Conservation (phyloP, 2,329 filamentous ascomycete genomes). For the Fusarium sp. region DNA sequence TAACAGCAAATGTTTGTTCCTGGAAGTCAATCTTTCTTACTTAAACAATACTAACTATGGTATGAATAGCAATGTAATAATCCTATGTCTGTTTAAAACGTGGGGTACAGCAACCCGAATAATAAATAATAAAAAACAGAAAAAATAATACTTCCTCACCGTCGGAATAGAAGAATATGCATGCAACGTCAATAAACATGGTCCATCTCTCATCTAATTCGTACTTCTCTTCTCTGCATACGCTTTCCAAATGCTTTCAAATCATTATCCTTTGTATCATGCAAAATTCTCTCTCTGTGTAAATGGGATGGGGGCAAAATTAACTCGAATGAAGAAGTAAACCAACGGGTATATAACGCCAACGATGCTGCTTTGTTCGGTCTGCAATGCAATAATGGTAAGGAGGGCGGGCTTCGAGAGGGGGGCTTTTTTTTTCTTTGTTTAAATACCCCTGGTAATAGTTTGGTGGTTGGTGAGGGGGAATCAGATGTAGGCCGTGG, state of each 20-base stretch:
- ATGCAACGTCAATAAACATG: slow-evolving; percentile 26
- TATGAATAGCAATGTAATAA: slow-evolving; percentile 35
- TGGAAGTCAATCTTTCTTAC: slow-evolving; percentile 18
- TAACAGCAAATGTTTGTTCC: not conserved
- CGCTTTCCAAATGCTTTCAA: slow-evolving; percentile 41
- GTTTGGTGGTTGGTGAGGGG: not conserved
- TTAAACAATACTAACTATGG: slow-evolving; percentile 36
- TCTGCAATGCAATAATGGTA: slow-evolving; percentile 39
- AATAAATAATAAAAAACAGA: not conserved
- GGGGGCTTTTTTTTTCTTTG: slow-evolving; percentile 1
- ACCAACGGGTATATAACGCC: slow-evolving; percentile 55
- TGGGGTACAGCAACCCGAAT: slow-evolving; percentile 8
- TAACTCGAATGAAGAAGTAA: slow-evolving; percentile 35
- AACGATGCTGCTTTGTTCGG: slow-evolving; percentile 49
- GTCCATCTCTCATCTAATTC: slow-evolving; percentile 42
- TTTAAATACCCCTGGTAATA: not conserved
- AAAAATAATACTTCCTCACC: slow-evolving; percentile 31
- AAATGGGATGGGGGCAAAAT: slow-evolving; percentile 19
- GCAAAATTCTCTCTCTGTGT: slow-evolving; percentile 23
- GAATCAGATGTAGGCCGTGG: slow-evolving; percentile 25
- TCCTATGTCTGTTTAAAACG: slow-evolving; percentile 24
- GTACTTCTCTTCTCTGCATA: slow-evolving; percentile 37
- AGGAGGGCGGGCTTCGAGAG: not conserved
- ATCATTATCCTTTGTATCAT: slow-evolving; percentile 47
- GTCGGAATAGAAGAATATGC: slow-evolving; percentile 20